Base-by-base conservation (phyloP, 2,329 filamentous ascomycete species). In the Tolypocladium inflatum region DNA sequence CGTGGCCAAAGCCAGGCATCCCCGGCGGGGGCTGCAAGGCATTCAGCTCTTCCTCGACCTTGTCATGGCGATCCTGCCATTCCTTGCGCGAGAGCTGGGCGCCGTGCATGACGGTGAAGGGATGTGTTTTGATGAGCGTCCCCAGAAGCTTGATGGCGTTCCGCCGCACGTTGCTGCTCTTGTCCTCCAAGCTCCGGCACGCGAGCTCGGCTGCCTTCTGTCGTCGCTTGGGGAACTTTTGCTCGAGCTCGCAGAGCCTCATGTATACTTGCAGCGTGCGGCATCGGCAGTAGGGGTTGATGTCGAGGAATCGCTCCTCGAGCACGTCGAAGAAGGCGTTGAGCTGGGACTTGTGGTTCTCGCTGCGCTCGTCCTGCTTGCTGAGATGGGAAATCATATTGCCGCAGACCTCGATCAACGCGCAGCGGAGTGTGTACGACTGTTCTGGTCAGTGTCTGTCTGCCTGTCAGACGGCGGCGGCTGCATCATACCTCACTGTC, bases 311-410 rank as follows among this genome's bases (percentile, higher is more conserved):
- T 15, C 94, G 86, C 74, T 97, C 93, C 70, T 99, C 92, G 2
- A 99, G 78, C 0, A 97, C 92, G 66, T 97, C 93, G 67, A 97
- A 97, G 70, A 97, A 99, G 23, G 92, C 91, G 64, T 95, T 94
- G 60, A 99, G 88, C 70, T 99, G 94, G 0, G 89, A 91, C 73
- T 96, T 96, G 77, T 93, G 88, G 70, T 94, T 94, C 65, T 97
- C 93, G 66, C 87, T 90, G 55, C 90, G 85, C 70, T 97, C 93
- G 68, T 95, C 91, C 66, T 95, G 88, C 68, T 89, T 93, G 73
- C 89, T 96, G 50, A 99, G 82, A 73, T 97, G 89, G 19, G 85
- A 83, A 67, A 99, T 89, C 74, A 99, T 85, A 73, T 99, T 97
- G 55, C 94, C 95, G 70, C 92, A 97, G 8, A 99, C 92, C 71